Conservation (phyloP, 768 basidiomycete genomes). For the Lactarius hatsudake region DNA sequence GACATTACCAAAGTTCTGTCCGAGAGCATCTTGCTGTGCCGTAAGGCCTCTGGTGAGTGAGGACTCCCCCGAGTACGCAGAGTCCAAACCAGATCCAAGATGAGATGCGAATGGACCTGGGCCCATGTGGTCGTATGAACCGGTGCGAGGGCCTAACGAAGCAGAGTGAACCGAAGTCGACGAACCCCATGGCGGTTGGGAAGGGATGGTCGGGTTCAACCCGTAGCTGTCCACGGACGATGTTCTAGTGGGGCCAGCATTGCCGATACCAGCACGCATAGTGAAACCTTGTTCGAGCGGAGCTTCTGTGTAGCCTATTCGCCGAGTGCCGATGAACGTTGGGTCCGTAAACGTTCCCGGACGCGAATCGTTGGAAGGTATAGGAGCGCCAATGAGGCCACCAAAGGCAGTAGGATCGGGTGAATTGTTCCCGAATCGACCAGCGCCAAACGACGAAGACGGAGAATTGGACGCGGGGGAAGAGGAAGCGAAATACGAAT, state of each 20-base stretch:
- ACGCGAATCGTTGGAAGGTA: conserved; percentile 23
- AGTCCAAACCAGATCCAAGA: conserved; percentile 15
- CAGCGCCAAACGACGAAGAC: conserved; percentile 65
- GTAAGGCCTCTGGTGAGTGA: conserved; percentile 16
- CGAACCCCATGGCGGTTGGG: conserved; percentile 17
- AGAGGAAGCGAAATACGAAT: conserved; percentile 52
- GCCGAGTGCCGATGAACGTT: conserved; percentile 12
- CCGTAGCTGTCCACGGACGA: conserved; percentile 22
- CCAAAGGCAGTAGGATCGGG: conserved; percentile 64
- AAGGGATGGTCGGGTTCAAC: conserved; percentile 19
- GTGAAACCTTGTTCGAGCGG: conserved; percentile 24
- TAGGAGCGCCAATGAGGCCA: conserved; percentile 42
- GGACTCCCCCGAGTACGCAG: conserved; percentile 16
- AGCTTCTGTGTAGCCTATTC: conserved; percentile 21
- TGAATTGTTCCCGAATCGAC: conserved; percentile 61
- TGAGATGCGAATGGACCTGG: conserved; percentile 18
- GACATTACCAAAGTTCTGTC: conserved; percentile 15
- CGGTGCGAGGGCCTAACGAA: conserved; percentile 8
- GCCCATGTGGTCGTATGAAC: conserved; percentile 21
- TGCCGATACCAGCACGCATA: conserved; percentile 15
- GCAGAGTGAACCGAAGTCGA: conserved; percentile 18
- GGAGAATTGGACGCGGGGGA: conserved; percentile 68
- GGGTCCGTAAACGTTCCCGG: conserved; percentile 19
- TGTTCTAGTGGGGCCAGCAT: conserved; percentile 13
- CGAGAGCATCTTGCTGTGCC: conserved; percentile 21